Conservation (phyloP, 805 yeast genomes). For the Teunomyces funiuensis region DNA sequence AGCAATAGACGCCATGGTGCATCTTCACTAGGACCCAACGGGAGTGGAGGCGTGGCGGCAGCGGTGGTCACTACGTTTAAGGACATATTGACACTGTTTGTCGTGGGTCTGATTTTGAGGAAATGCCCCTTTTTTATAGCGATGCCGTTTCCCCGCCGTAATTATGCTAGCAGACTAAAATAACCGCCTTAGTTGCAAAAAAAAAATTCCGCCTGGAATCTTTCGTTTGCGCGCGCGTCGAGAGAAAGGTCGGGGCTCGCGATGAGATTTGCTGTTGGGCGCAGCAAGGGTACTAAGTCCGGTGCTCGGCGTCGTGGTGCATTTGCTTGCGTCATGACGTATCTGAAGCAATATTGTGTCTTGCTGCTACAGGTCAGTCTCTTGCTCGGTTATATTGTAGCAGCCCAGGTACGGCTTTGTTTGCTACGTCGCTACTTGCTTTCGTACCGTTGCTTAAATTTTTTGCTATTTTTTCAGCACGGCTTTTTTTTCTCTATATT, state of each 20-base stretch:
- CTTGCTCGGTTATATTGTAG: too few species aligned
- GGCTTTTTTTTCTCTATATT: neutral
- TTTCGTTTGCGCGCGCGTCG: too few species aligned
- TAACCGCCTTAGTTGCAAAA: neutral
- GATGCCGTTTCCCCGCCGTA: constrained; percentile 3
- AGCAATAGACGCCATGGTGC: neutral
- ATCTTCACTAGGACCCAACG: neutral
- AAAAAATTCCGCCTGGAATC: too few species aligned
- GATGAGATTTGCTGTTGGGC: neutral
- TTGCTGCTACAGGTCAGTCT: too few species aligned
- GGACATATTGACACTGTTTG: neutral
- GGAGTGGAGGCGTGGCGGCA: neutral
- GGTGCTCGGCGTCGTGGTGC: too few species aligned
- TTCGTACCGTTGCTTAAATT: neutral
- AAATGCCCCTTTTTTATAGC: constrained; percentile 2
- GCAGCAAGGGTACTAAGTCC: too few species aligned
- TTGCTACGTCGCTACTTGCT: too few species aligned
- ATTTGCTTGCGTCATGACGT: too few species aligned
- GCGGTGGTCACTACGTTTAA: constrained; percentile 1
- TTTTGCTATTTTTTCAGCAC: neutral
- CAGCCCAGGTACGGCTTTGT: too few species aligned
- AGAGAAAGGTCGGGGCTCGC: too few species aligned
- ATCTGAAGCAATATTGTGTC: too few species aligned
- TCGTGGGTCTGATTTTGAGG: neutral
- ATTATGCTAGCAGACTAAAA: too few species aligned